Evolutionary conservation across 139 green algal species (phyloP).

Genomic region (Chlorella sp.): DNA sequence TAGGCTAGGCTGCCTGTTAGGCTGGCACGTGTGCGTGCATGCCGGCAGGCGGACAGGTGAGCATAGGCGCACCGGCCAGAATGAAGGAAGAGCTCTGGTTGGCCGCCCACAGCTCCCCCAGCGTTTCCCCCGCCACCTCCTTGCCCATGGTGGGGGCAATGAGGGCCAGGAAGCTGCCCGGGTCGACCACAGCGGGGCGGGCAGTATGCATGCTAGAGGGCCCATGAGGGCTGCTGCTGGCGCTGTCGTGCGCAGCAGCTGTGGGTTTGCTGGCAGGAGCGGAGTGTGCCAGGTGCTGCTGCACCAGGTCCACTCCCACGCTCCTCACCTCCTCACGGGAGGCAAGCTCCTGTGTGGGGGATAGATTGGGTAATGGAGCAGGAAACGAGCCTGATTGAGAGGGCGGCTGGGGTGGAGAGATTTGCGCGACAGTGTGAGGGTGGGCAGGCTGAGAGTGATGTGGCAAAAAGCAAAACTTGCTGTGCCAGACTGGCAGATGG

Average conservation of each 20-base stretch:
- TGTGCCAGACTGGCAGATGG: not conserved
- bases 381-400: too few relatives aligned
- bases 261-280: not conserved
- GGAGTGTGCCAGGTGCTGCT: not conserved
- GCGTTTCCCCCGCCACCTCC: not conserved
- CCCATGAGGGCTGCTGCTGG: not conserved
- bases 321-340: not conserved
- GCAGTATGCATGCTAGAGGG: too few relatives aligned
- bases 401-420: too few relatives aligned
- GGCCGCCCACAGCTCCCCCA: constrained; percentile 1
- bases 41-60: too few relatives aligned
- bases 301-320: constrained; percentile 12
- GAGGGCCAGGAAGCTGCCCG: constrained; percentile 13
- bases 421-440: not conserved
- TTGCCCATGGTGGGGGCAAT: not conserved
- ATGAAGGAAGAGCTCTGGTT: constrained; percentile 12
- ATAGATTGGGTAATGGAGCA: not conserved
- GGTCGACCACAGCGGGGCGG: not conserved
- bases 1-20: too few relatives aligned
- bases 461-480: not conserved
- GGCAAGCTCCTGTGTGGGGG: not conserved
- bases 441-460: not conserved
- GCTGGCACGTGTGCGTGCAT: too few relatives aligned
- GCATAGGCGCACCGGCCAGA: not conserved
- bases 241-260: not conserved